phyloP scores from a whole-genome alignment of 768 basidiomycete genomes.

The Dioszegia aurantiaca region DNA sequence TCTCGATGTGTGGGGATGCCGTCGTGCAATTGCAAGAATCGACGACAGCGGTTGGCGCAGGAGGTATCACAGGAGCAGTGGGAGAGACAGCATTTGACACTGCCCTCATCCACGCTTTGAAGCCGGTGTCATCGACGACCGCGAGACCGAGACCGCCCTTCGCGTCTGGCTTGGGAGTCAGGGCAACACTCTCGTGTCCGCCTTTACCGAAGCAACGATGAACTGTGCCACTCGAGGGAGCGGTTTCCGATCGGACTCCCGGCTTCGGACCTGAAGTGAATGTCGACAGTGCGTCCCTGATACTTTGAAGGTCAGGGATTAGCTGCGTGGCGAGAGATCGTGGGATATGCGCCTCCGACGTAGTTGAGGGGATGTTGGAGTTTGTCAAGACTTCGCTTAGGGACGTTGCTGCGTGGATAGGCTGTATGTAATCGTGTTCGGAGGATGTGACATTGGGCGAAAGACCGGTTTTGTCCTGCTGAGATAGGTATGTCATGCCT shows the following conservation, averaged over 20 bases:
- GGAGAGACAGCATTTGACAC: slow-evolving; percentile 6
- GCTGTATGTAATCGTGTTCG: too few relatives aligned
- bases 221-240: too few relatives aligned
- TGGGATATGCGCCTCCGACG: not conserved
- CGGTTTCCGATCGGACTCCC: too few relatives aligned
- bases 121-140: not conserved
- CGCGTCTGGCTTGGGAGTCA: not conserved
- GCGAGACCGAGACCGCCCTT: not conserved
- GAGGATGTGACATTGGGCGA: not conserved
- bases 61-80: not conserved
- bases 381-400: not conserved
- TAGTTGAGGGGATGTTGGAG: not conserved
- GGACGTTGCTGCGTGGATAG: not conserved
- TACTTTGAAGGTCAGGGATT: slow-evolving; percentile 18
- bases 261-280: slow-evolving; percentile 5
- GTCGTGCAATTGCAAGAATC: slow-evolving; percentile 8
- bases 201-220: too few relatives aligned
- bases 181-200: too few relatives aligned
- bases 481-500: not conserved
- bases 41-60: not conserved
- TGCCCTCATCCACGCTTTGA: slow-evolving; percentile 11
- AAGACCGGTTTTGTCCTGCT: not conserved
- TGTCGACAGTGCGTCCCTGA: slow-evolving; percentile 14
- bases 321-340: slow-evolving; percentile 13
- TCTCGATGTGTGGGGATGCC: not conserved